Conservation (phyloP, 176 grass and related monocot species). For the Triticum timopheevii region DNA sequence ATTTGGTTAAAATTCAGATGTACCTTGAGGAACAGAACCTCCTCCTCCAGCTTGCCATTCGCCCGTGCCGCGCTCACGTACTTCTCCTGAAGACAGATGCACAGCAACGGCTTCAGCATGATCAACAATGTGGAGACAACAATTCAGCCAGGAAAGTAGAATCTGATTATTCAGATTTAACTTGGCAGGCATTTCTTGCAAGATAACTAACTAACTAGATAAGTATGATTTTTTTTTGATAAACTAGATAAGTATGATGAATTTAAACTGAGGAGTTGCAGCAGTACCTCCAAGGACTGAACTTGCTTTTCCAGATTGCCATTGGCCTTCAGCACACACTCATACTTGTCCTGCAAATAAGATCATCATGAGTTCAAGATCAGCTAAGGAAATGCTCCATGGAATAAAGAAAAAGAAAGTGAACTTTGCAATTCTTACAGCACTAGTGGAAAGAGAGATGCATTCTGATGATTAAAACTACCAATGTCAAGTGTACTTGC, state of each 20-base stretch:
- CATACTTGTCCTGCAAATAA: conserved; percentile 47
- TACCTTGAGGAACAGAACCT: conserved; percentile 47
- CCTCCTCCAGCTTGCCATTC: conserved; percentile 32
- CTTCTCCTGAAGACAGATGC: conserved; percentile 32
- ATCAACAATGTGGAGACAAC: neutral
- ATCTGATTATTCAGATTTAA: neutral
- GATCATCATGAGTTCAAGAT: neutral
- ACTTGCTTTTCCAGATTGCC: conserved; percentile 48
- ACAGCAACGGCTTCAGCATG: neutral
- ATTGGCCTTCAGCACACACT: conserved; percentile 34
- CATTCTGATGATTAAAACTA: neutral
- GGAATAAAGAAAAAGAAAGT: neutral
- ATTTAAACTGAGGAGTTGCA: neutral
- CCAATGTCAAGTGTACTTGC: neutral
- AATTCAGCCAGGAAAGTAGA: neutral
- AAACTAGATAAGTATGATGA: neutral
- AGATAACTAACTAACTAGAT: neutral
- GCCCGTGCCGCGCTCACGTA: neutral
- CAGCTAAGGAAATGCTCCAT: neutral
- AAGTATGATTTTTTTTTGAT: too few relatives aligned
- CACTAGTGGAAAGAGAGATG: neutral
- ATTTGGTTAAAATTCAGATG: neutral
- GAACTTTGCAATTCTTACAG: neutral
- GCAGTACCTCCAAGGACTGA: conserved; percentile 12
- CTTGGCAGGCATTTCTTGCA: neutral